Conservation (phyloP, 345 rosid species). For the Zanthoxylum bungeanum region DNA sequence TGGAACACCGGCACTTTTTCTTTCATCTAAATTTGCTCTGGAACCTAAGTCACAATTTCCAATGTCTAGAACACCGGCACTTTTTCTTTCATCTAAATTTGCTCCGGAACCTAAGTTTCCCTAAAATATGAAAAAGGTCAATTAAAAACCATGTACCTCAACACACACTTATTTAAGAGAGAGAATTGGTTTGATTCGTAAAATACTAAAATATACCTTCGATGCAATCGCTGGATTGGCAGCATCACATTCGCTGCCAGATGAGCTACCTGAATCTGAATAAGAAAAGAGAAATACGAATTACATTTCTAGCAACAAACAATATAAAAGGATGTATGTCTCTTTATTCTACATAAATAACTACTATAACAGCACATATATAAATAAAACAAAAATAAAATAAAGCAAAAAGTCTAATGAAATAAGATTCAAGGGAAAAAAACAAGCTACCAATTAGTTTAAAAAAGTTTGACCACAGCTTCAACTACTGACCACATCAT, state of each 20-base stretch:
- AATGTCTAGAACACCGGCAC: conserved; percentile 21
- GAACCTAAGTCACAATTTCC: conserved; percentile 60
- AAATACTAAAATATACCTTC: conserved; percentile 37
- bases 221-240: conserved; percentile 34
- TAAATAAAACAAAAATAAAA: not conserved
- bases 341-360: not conserved
- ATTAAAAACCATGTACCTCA: not conserved
- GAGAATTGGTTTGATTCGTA: conserved; percentile 3
- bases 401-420: not conserved
- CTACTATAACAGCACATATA: too few relatives aligned
- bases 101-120: conserved; percentile 25
- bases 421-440: not conserved
- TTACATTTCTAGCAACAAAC: not conserved
- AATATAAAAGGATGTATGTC: not conserved
- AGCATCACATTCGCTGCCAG: conserved; percentile 57
- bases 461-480: too few relatives aligned
- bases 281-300: conserved; percentile 37
- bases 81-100: conserved; percentile 26
- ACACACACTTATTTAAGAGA: not conserved
- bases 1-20: conserved; percentile 20
- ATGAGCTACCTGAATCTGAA: conserved; percentile 58
- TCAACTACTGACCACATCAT: too few relatives aligned
- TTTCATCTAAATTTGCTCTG: conserved; percentile 27
- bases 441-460: not conserved
- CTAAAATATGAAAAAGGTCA: conserved; percentile 27